Base-by-base conservation (phyloP, 768 basidiomycete genomes). In the Suillus spraguei region DNA sequence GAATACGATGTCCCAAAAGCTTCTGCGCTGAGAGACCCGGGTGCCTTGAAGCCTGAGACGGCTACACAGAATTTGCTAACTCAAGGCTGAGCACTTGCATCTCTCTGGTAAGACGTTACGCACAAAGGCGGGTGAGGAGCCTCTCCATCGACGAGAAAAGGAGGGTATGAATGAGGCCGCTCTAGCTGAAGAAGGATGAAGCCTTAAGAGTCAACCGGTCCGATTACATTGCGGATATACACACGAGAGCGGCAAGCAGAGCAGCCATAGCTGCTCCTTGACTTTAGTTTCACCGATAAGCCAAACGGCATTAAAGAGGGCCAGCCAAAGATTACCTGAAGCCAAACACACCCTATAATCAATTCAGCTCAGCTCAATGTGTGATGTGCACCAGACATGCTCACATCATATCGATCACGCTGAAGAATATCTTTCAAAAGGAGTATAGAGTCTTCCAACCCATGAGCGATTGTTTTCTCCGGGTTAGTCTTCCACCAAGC, bases 241-340 rank as follows among this genome's bases (percentile, higher is more conserved):
- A 41, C 65, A 93, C 91, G 72, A 93, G 72, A 28, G 90, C 88
- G 35, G 88, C 76, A 28, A 93, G 78, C 41, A 93, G 69, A 10
- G 85, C 88, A 38, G 90, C 93, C 76, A 93, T 81, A 5, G 85
- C 86, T 17, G 90, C 92, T 17, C 92, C 92, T 76, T 95, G 93
- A 65, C 90, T 91, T 52, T n/a, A 55, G 65, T 58, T 62, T 35
- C 42, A 36, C 64, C 42, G 35, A 62, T 69, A 39, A 60, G 36
- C 17, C 50, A 28, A 42, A 65, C 10, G 33, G 44, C 5, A 14
- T 52, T 49, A 8, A 46, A 46, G 39, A 58, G 17, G 16, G 6
- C 11, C 14, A 32, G 35, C 17, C 20, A 56, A 14, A 63, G 63
- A 75, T 35, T 35, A 87, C 89, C 91, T 92, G 71, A 93, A 93